Percentiles rank a stretch among this genome's conserved stretches.
phyloP scores from a whole-genome alignment of 176 grass and related monocot species.

The Rhynchospora breviuscula region DNA sequence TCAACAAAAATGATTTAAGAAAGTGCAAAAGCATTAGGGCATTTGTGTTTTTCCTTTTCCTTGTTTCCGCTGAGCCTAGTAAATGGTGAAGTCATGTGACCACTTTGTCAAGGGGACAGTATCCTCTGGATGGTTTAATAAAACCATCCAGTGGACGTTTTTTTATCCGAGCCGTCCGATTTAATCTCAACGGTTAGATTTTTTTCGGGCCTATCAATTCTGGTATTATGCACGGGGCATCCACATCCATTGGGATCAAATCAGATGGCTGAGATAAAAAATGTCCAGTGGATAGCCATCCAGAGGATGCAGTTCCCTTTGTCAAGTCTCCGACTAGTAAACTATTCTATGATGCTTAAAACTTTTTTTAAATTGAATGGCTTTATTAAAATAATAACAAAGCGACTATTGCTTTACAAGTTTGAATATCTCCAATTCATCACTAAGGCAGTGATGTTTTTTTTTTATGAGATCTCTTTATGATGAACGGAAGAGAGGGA shows the following conservation, averaged over 20 bases:
- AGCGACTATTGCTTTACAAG: not conserved
- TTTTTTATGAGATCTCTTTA: not conserved
- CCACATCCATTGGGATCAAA: too few species aligned
- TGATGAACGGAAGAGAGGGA: not conserved
- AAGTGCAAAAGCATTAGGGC: not conserved
- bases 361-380: not conserved
- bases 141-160: too few species aligned
- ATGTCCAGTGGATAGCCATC: too few species aligned
- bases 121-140: too few species aligned
- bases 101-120: not conserved
- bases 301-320: too few species aligned
- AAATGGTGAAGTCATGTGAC: not conserved
- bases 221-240: too few species aligned
- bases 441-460: not conserved
- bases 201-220: too few species aligned
- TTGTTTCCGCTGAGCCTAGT: not conserved
- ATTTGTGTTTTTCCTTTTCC: not conserved
- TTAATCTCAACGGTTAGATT: too few species aligned
- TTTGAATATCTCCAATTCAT: not conserved
- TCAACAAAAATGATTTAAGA: slow-evolving; percentile 12
- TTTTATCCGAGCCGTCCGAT: too few species aligned
- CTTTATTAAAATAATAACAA: not conserved
- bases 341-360: not conserved
- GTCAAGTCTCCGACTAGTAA: not conserved
- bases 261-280: too few species aligned